A percentile compares a stretch with the other conserved stretches of the same genome.
Evolutionary conservation across 805 yeast genomes (phyloP).

Genomic region (Lipomyces lipofer): DNA sequence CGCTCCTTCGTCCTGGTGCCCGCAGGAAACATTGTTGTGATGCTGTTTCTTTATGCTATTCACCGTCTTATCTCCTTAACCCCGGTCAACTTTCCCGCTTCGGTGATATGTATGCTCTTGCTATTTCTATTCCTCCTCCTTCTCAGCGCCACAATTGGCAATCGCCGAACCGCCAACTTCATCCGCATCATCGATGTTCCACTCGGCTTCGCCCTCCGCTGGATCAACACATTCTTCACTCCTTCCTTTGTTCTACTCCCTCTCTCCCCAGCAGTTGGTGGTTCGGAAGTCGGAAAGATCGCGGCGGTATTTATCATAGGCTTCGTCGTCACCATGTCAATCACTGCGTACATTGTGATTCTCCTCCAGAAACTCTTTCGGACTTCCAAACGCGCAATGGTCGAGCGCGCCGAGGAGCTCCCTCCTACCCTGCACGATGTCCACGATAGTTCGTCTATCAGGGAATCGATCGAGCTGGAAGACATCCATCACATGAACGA

Average conservation of each 20-base stretch:
- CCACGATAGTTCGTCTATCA: conserved; percentile 6
- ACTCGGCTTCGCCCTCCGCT: conserved; percentile 64
- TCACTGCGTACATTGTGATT: conserved; percentile 52
- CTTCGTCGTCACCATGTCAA: conserved; percentile 52
- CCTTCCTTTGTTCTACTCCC: conserved; percentile 77
- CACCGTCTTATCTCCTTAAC: conserved; percentile 49
- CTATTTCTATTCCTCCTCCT: conserved; percentile 50
- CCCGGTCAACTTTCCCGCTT: conserved; percentile 62
- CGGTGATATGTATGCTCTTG: conserved; percentile 69
- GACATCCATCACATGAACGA: background rate
- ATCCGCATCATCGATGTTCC: conserved; percentile 49
- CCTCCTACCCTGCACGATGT: conserved; percentile 10
- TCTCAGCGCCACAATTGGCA: conserved; percentile 44
- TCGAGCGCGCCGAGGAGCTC: conserved; percentile 34
- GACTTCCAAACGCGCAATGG: conserved; percentile 30
- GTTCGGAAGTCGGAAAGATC: conserved; percentile 68
- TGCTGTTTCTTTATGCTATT: conserved; percentile 54
- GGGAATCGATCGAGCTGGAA: conserved; percentile 14
- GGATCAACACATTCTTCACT: conserved; percentile 78
- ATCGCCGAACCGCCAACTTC: conserved; percentile 31
- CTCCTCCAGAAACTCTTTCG: conserved; percentile 43
- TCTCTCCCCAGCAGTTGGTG: conserved; percentile 61
- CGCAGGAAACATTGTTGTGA: conserved; percentile 48
- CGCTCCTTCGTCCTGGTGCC: conserved; percentile 52
- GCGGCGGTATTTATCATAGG: conserved; percentile 74